These are phyloP conservation scores for Volvox africanus DNA, from an alignment of 139 green algal species.

Conservation along the genomic window DNA sequence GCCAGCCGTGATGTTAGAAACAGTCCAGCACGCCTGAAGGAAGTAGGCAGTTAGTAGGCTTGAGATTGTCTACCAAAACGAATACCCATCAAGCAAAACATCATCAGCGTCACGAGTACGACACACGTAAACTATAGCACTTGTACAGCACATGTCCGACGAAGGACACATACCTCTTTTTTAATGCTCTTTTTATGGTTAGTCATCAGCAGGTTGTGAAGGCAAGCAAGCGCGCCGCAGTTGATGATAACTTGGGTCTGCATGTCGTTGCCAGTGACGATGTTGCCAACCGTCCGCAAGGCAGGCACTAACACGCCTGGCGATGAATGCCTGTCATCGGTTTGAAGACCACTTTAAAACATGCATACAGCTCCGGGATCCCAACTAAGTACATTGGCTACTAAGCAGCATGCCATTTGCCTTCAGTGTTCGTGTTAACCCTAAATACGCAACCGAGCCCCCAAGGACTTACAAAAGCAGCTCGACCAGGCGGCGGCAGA, in stretches of 20 bases:
- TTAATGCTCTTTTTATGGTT: constrained; percentile 99
- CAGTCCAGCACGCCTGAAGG: constrained; percentile 97
- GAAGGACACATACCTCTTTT: constrained; percentile 83
- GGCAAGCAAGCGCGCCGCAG: constrained; percentile 93
- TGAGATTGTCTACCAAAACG: too few relatives aligned
- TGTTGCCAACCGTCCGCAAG: constrained; percentile 98
- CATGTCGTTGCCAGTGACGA: constrained; percentile 98
- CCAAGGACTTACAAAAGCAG: constrained; percentile 88
- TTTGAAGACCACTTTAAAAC: too few relatives aligned
- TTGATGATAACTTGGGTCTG: constrained; percentile 99
- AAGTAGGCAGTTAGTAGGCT: too few relatives aligned
- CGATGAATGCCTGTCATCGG: constrained; percentile 68
- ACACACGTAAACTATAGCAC: background rate
- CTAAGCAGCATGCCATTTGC: too few relatives aligned
- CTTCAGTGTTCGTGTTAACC: too few relatives aligned
- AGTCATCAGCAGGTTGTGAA: constrained; percentile 92
- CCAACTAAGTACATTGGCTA: too few relatives aligned
- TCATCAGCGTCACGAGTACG: background rate
- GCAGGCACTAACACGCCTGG: constrained; percentile 95
- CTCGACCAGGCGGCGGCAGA: constrained; percentile 89
- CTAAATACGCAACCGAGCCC: too few relatives aligned
- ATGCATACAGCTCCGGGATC: too few relatives aligned
- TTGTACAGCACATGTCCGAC: background rate
- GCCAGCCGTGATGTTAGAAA: constrained; percentile 99
- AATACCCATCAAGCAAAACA: background rate